These are phyloP conservation scores for Calonectria hawksworthii DNA, from an alignment of 2,329 filamentous ascomycete species.

Conservation along the genomic window DNA sequence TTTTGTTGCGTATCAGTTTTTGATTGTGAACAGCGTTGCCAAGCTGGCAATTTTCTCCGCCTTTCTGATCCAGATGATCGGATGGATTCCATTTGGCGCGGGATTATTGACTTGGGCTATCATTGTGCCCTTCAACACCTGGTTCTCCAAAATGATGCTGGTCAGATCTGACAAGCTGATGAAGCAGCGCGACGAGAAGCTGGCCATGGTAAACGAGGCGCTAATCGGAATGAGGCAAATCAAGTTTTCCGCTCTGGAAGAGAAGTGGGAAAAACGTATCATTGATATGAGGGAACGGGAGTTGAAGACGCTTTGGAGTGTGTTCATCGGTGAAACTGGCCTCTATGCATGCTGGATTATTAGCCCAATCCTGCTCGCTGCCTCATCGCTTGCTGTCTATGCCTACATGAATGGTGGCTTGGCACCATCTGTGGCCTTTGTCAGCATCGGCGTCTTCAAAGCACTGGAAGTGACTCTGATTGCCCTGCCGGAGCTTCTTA, in stretches of 20 bases:
- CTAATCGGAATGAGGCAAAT: slow-evolving; percentile 86
- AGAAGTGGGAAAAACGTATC: slow-evolving; percentile 81
- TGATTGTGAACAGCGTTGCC: slow-evolving; percentile 73
- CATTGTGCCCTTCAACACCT: slow-evolving; percentile 78
- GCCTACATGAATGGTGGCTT: slow-evolving; percentile 73
- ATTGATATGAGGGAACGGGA: slow-evolving; percentile 73
- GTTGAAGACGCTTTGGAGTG: slow-evolving; percentile 74
- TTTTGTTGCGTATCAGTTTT: slow-evolving; percentile 76
- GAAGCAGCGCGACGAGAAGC: slow-evolving; percentile 82
- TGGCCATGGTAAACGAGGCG: slow-evolving; percentile 82
- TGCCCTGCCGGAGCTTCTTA: slow-evolving; percentile 80
- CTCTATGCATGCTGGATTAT: slow-evolving; percentile 79
- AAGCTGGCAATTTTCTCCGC: slow-evolving; percentile 75
- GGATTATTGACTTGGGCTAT: slow-evolving; percentile 75
- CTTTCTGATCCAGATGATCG: slow-evolving; percentile 78
- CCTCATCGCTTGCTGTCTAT: slow-evolving; percentile 78
- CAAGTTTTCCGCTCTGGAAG: slow-evolving; percentile 84
- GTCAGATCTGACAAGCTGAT: slow-evolving; percentile 78
- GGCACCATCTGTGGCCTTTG: slow-evolving; percentile 82
- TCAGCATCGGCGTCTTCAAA: slow-evolving; percentile 81
- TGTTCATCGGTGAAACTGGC: slow-evolving; percentile 74
- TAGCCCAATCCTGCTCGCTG: slow-evolving; percentile 80
- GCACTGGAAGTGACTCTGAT: slow-evolving; percentile 80
- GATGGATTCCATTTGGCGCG: slow-evolving; percentile 76
- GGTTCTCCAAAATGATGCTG: slow-evolving; percentile 75